phyloP scores from a whole-genome alignment of 805 yeast species.

The Kurtzmaniella cleridarum region DNA sequence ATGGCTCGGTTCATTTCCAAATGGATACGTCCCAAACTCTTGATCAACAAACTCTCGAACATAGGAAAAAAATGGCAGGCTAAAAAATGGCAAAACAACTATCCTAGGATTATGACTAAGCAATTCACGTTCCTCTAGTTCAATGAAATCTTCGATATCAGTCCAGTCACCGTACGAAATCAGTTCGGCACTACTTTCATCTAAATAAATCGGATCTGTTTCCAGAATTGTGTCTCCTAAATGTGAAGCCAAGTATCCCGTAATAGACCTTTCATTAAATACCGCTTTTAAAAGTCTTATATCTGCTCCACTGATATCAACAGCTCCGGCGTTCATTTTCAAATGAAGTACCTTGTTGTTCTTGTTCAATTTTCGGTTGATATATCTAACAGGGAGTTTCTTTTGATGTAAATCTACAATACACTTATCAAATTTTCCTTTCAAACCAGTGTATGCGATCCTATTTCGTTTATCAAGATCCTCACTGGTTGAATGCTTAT shows the following conservation, averaged over 20 bases:
- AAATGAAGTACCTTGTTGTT: constrained; percentile 42
- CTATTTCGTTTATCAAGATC: constrained; percentile 15
- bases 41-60: constrained; percentile 47
- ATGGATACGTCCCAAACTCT: constrained; percentile 46
- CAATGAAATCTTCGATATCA: constrained; percentile 71
- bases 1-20: constrained; percentile 61
- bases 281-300: constrained; percentile 59
- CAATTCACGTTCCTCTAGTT: constrained; percentile 49
- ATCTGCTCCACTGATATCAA: constrained; percentile 66
- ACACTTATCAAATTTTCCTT: constrained; percentile 29
- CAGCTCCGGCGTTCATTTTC: constrained; percentile 61
- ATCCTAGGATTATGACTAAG: constrained; percentile 38
- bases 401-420: constrained; percentile 37
- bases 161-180: constrained; percentile 43
- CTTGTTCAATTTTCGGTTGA: constrained; percentile 32
- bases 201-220: neutral
- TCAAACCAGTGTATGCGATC: constrained; percentile 34
- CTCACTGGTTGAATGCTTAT: constrained; percentile 23
- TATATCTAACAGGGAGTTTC: constrained; percentile 29
- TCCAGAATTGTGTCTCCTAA: constrained; percentile 5
- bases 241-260: constrained; percentile 18
- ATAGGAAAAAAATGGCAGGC: constrained; percentile 56
- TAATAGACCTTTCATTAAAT: constrained; percentile 50
- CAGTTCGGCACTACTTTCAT: neutral
- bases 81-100: constrained; percentile 41